Conservation (phyloP, 1,284 basidiomycete species). For the Ceratobasidium sp. region DNA sequence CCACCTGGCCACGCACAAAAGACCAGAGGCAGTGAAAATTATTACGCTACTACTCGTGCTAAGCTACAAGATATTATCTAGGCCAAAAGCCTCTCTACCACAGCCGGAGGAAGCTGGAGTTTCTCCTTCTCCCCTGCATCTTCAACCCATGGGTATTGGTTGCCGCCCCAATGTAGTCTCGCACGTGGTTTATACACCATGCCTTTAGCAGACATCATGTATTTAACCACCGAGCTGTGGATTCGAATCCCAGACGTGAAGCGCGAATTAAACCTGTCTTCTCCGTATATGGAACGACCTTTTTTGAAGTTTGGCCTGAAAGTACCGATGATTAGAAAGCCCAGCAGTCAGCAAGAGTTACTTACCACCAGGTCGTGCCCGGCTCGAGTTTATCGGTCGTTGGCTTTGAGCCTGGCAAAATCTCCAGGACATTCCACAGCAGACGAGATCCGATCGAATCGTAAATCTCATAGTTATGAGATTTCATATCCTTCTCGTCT, state of each 20-base stretch:
- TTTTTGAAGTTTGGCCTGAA: slow-evolving; percentile 13
- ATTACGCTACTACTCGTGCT: not conserved
- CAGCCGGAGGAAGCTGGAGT: not conserved
- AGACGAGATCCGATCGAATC: not conserved
- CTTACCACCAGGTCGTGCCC: not conserved
- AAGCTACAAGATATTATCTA: not conserved
- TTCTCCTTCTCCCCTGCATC: no score
- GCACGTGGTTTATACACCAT: slow-evolving; percentile 13
- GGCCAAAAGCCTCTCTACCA: not conserved
- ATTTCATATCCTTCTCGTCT: not conserved
- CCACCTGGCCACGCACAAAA: not conserved
- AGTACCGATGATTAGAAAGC: not conserved
- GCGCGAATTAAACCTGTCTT: not conserved
- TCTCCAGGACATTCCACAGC: not conserved
- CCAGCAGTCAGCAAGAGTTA: not conserved
- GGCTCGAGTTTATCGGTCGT: not conserved
- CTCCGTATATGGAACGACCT: not conserved
- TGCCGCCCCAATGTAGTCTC: not conserved
- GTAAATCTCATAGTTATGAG: not conserved
- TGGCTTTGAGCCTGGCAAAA: slow-evolving; percentile 4
- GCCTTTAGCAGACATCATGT: not conserved
- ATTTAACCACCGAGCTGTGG: slow-evolving; percentile 11
- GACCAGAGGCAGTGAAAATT: not conserved
- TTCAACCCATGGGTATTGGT: not conserved
- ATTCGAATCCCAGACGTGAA: slow-evolving; percentile 1